Percentiles rank a stretch among this genome's conserved stretches.
phyloP scores from a whole-genome alignment of 768 basidiomycete genomes.

The Boletus rex-veris region DNA sequence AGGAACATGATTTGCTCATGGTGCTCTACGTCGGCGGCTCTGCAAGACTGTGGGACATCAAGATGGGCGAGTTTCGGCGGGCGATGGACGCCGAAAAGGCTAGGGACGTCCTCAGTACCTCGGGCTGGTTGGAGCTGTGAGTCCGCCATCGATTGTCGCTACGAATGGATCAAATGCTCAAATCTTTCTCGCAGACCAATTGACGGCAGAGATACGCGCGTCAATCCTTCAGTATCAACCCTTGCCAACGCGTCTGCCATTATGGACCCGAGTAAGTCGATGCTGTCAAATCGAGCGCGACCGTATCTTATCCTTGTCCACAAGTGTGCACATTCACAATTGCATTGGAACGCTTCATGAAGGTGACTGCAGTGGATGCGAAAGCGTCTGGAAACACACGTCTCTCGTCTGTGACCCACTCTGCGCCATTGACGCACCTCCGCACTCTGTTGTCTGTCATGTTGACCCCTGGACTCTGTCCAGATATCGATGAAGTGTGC shows the following conservation, averaged over 20 bases:
- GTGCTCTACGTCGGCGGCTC: slow-evolving; percentile 72
- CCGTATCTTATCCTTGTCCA: slow-evolving; percentile 18
- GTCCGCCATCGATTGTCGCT: slow-evolving; percentile 4
- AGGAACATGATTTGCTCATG: slow-evolving; percentile 57
- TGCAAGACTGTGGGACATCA: slow-evolving; percentile 84
- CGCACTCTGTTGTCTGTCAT: slow-evolving; percentile 59
- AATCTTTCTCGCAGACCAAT: slow-evolving; percentile 18
- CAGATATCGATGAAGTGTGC: slow-evolving; percentile 69
- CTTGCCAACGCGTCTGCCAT: slow-evolving; percentile 18
- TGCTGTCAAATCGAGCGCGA: slow-evolving; percentile 11
- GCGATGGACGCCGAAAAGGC: slow-evolving; percentile 77
- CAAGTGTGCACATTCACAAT: slow-evolving; percentile 49
- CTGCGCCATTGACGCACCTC: slow-evolving; percentile 51
- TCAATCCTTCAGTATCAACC: slow-evolving; percentile 24
- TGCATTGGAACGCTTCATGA: slow-evolving; percentile 50
- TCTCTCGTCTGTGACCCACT: slow-evolving; percentile 34
- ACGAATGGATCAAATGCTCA: not conserved
- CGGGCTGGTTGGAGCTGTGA: slow-evolving; percentile 75
- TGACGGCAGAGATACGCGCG: slow-evolving; percentile 24
- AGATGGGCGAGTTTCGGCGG: slow-evolving; percentile 79
- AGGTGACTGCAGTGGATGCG: slow-evolving; percentile 45
- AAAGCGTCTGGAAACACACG: slow-evolving; percentile 49
- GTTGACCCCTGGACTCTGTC: slow-evolving; percentile 66
- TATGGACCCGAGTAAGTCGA: slow-evolving; percentile 23
- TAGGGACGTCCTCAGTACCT: slow-evolving; percentile 64